Conservation (phyloP, 148 eudicot species). For the Chenopodium berlandieri region DNA sequence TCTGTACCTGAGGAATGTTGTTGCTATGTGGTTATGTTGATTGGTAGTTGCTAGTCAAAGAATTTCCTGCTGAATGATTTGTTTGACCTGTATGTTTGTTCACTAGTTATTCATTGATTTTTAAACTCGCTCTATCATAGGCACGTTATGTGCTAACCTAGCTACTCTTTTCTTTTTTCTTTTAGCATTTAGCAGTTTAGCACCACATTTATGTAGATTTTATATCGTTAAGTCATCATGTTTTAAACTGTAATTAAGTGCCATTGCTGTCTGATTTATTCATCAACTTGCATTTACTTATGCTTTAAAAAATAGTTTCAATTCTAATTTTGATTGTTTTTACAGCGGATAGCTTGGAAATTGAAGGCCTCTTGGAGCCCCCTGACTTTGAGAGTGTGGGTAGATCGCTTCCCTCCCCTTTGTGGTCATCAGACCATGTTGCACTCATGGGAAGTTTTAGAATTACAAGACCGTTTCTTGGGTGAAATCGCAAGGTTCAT, state of each 20-base stretch:
- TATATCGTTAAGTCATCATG: neutral
- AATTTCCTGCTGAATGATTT: neutral
- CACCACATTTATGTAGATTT: neutral
- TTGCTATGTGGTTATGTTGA: neutral
- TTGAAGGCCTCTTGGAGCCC: slow-evolving; percentile 79
- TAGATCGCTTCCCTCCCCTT: slow-evolving; percentile 85
- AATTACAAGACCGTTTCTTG: slow-evolving; percentile 23
- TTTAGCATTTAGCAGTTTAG: neutral
- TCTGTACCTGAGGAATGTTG: neutral
- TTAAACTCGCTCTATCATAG: neutral
- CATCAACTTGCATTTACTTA: neutral
- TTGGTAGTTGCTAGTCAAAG: neutral
- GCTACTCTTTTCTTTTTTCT: neutral
- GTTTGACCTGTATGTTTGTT: neutral
- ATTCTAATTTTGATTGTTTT: neutral
- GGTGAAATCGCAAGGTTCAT: slow-evolving; percentile 15
- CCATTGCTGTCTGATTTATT: neutral
- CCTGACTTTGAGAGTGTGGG: slow-evolving; percentile 70
- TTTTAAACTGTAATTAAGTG: neutral
- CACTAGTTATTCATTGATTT: neutral
- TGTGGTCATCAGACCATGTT: slow-evolving; percentile 90
- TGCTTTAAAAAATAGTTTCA: neutral
- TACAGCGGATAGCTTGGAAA: slow-evolving; percentile 48
- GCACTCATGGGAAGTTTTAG: slow-evolving; percentile 62
- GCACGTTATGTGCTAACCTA: neutral